These are phyloP conservation scores for Phytophthora nicotianae DNA, from an alignment of 352 stramenopile genomes.

Conservation along the genomic window DNA sequence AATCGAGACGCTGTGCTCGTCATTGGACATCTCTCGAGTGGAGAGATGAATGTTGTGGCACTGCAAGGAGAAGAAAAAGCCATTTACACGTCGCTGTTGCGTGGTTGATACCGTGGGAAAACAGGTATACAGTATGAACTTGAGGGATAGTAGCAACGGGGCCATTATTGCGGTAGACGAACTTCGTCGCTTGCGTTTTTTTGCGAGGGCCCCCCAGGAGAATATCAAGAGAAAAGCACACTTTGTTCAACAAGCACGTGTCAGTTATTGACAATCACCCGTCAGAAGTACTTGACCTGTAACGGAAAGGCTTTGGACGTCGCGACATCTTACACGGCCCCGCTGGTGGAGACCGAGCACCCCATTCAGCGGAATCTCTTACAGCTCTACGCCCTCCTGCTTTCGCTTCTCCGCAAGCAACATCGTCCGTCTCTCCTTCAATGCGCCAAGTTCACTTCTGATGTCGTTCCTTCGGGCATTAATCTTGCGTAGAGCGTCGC, in stretches of 20 bases:
- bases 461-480: constrained; percentile 87
- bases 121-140: constrained; percentile 33
- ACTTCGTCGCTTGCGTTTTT: constrained; percentile 22
- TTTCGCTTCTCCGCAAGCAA: constrained; percentile 82
- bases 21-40: constrained; percentile 72
- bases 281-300: no score
- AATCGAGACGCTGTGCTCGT: constrained; percentile 66
- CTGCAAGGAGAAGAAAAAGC: constrained; percentile 5
- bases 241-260: constrained; percentile 42
- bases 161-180: constrained; percentile 11
- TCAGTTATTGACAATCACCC: constrained; percentile 28
- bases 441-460: constrained; percentile 78
- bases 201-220: constrained; percentile 14
- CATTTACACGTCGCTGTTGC: constrained; percentile 11
- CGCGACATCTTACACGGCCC: constrained; percentile 22
- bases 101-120: constrained; percentile 19
- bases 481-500: constrained; percentile 80
- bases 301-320: no score
- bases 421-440: constrained; percentile 85
- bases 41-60: constrained; percentile 43
- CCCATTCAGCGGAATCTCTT: constrained; percentile 24
- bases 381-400: constrained; percentile 70
- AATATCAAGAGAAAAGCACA: constrained; percentile 34
- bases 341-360: constrained; percentile 7
- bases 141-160: constrained; percentile 14